Evolutionary conservation across 1,139 yeast genomes (phyloP), one percentile per base, ranked within the genome.

Genomic region (Geotrichum restrictum): DNA sequence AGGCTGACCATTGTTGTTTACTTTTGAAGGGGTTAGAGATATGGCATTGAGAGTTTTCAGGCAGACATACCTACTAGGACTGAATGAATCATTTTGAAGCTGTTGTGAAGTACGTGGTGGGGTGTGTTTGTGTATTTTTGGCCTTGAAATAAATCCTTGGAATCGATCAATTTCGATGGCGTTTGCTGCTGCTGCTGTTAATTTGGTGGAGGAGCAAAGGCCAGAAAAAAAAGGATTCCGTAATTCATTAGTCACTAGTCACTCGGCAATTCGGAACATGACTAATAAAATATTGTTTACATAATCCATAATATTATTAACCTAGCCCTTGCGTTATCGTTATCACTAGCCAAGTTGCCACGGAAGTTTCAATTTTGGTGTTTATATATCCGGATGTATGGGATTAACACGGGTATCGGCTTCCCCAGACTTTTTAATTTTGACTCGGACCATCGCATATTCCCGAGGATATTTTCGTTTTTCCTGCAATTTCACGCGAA

Each of bases 1-100:
- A 1, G 98, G 97, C 51, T 88, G 79, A n/a, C 98, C 96, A 62
- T 85, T 85, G 61, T 86, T 89, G 70, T 91, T 91, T 69, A 91
- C 94, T 83, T 38, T n/a, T n/a, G n/a, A n/a, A 22, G 51, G 29
- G 18, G 22, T 11, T 18, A 36, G 16, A 16, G 24, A 40, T 16
- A 14, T 3, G 19, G 4, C 16, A 36, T 24, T 14, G 8, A 22
- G n/a, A 31, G 7, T 11, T 10, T n/a, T 29, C 14, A 27, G 32
- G 22, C 31, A n/a, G 3, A 79, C 91, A 56, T 77, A 85, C 91
- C 86, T 66, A 89, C 88, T 53, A 89, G 73, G 36, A 88, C 95
- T 5, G 96, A 87, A 66, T 89, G 95, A 54, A 89, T 89, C 96
- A 89, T 88, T 36, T 18, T 24, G 8, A 24, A 24, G 29, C 29